A percentile compares a stretch with the other conserved stretches of the same genome.
phyloP scores from a whole-genome alignment of 2,329 filamentous ascomycete species.

The Davidsoniella virescens region DNA sequence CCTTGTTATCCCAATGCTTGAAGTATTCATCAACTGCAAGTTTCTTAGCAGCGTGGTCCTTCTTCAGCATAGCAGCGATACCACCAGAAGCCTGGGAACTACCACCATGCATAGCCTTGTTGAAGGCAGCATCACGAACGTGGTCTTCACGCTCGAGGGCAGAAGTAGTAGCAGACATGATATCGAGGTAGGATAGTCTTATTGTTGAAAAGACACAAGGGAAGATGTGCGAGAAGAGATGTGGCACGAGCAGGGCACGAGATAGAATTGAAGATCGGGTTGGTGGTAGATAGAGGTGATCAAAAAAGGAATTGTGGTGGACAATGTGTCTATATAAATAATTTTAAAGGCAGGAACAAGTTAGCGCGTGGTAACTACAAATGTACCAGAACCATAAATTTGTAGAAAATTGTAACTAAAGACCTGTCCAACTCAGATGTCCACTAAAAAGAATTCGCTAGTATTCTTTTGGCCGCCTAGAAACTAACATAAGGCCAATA shows the following conservation, averaged over 20 bases:
- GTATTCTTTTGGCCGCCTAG: too few species aligned
- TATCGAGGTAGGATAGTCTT: slow-evolving; percentile 2
- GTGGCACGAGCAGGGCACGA: slow-evolving; percentile 12
- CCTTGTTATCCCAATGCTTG: slow-evolving; percentile 90
- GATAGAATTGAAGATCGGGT: not conserved
- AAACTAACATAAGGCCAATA: too few species aligned
- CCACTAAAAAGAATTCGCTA: too few species aligned
- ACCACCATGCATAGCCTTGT: slow-evolving; percentile 66
- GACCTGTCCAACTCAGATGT: too few species aligned
- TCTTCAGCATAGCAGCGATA: slow-evolving; percentile 68
- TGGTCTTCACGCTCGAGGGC: slow-evolving; percentile 65
- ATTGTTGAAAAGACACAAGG: slow-evolving; percentile 11
- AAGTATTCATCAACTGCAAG: slow-evolving; percentile 83
- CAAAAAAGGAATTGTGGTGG: not conserved
- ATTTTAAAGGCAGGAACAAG: too few species aligned
- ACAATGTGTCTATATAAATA: not conserved
- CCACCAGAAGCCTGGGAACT: slow-evolving; percentile 56
- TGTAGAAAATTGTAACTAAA: too few species aligned
- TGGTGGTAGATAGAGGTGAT: not conserved
- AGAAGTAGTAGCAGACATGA: slow-evolving; percentile 12
- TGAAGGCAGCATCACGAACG: slow-evolving; percentile 74
- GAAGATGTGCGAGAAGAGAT: slow-evolving; percentile 1
- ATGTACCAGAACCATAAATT: too few species aligned
- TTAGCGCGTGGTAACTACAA: too few species aligned
- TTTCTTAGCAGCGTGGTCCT: slow-evolving; percentile 60